phyloP scores from a whole-genome alignment of 148 eudicot genomes.

The Polygonum maritimum region DNA sequence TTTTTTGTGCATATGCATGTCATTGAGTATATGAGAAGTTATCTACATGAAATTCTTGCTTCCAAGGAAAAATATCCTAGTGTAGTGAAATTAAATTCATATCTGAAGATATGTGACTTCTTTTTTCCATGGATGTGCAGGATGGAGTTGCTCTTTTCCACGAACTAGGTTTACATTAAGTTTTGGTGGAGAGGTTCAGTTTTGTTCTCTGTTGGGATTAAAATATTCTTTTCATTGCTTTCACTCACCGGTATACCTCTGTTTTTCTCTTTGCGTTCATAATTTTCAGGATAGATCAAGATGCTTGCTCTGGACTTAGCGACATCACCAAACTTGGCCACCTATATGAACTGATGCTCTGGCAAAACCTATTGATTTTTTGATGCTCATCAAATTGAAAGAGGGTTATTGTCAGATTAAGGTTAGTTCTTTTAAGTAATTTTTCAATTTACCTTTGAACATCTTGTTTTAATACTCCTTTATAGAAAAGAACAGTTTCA shows the following conservation, averaged over 20 bases:
- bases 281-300: conserved; percentile 79
- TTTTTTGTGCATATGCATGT: not conserved
- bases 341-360: conserved; percentile 88
- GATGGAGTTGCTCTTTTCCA: conserved; percentile 85
- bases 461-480: not conserved
- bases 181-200: conserved; percentile 88
- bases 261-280: not conserved
- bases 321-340: conserved; percentile 99
- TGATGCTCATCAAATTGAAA: conserved; percentile 84
- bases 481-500: not conserved
- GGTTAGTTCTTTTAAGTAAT: conserved; percentile 33
- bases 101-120: not conserved
- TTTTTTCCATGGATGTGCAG: conserved; percentile 27
- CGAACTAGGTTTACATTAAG: conserved; percentile 65
- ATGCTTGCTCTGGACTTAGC: conserved; percentile 96
- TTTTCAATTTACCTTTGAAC: not conserved
- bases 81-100: not conserved
- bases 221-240: conserved; percentile 8
- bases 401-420: conserved; percentile 78
- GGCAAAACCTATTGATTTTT: conserved; percentile 69
- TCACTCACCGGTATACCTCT: conserved; percentile 6
- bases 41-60: not conserved
- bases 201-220: not conserved
- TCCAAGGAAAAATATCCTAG: not conserved
- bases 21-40: not conserved